phyloP scores from a whole-genome alignment of 352 stramenopile genomes.

The Blastocystis hominis region DNA sequence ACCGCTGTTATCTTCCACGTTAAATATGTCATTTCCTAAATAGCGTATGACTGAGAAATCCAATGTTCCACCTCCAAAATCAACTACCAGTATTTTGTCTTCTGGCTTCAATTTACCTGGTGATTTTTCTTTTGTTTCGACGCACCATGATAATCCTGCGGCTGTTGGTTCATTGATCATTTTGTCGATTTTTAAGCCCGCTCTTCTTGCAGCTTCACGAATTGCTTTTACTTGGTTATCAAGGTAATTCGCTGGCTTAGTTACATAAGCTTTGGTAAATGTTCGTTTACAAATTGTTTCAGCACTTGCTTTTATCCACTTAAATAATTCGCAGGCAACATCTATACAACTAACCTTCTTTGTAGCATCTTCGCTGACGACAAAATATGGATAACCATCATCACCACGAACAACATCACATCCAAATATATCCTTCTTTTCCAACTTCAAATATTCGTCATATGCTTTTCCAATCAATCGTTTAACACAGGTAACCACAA shows the following conservation, averaged over 20 bases:
- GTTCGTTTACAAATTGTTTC: not conserved
- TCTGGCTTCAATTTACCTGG: not conserved
- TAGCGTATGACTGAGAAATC: constrained; percentile 3
- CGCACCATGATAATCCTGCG: constrained; percentile 23
- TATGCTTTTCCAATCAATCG: not conserved
- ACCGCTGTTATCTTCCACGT: constrained; percentile 12
- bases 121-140: not conserved
- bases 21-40: not conserved
- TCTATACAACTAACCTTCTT: not conserved
- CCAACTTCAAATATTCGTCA: not conserved
- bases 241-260: constrained; percentile 1
- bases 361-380: not conserved
- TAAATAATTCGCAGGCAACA: too few species aligned
- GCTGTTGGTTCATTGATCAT: not conserved
- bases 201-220: not conserved
- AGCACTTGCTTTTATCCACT: not conserved
- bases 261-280: not conserved
- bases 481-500: not conserved
- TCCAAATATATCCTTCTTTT: constrained; percentile 5
- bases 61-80: constrained; percentile 39
- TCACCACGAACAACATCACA: constrained; percentile 1
- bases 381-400: constrained; percentile 29
- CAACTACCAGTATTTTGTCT: not conserved
- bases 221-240: not conserved
- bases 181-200: not conserved